Conservation (phyloP, 768 basidiomycete genomes). For the Coprinopsis cinerea region DNA sequence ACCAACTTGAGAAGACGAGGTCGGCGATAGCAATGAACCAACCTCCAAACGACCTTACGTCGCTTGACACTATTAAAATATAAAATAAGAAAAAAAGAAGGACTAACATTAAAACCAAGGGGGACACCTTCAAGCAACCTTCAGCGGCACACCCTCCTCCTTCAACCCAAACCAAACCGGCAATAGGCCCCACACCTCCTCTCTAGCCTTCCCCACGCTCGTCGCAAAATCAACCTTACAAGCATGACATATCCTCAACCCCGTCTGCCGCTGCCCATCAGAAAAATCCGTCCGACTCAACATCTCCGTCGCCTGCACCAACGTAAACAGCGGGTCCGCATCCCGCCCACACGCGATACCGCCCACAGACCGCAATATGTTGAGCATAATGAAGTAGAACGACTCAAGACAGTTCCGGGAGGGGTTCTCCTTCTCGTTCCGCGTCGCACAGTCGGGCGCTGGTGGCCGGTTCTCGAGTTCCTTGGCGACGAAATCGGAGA, state of each 20-base stretch:
- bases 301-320: slow-evolving; percentile 67
- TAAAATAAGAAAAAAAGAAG: no score
- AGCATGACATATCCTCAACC: slow-evolving; percentile 27
- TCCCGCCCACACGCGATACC: slow-evolving; percentile 70
- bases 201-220: slow-evolving; percentile 42
- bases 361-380: slow-evolving; percentile 61
- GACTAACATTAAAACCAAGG: no score
- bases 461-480: slow-evolving; percentile 48
- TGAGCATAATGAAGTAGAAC: slow-evolving; percentile 72
- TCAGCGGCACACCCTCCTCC: no score
- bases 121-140: no score
- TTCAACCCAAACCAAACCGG: slow-evolving; percentile 60
- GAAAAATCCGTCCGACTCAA: slow-evolving; percentile 64
- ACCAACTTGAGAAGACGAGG: no score
- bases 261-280: slow-evolving; percentile 49
- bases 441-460: slow-evolving; percentile 43
- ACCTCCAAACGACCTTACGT: no score
- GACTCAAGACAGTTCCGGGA: slow-evolving; percentile 50
- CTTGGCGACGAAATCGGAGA: slow-evolving; percentile 52
- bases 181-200: slow-evolving; percentile 56
- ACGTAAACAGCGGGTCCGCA: slow-evolving; percentile 67
- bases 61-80: no score
- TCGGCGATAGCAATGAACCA: no score
- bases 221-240: slow-evolving; percentile 41
- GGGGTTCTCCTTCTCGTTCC: slow-evolving; percentile 23